These are phyloP conservation scores for Lojkania enalia DNA, from an alignment of 2,329 filamentous ascomycete species.

Conservation along the genomic window DNA sequence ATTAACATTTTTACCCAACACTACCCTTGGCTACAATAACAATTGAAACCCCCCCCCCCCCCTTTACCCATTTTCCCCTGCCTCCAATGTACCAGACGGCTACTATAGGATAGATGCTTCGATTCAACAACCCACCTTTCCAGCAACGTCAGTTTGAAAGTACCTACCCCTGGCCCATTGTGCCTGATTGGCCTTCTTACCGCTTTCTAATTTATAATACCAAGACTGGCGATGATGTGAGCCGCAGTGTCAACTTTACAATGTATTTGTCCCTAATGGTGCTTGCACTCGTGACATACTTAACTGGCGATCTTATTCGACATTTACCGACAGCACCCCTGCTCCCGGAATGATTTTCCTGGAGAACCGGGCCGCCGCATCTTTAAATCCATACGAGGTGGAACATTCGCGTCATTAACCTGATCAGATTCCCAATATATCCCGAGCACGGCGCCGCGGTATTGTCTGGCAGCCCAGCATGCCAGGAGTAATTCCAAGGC, in stretches of 20 bases:
- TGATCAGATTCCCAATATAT: slow-evolving; percentile 29
- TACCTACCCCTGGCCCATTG: too few relatives aligned
- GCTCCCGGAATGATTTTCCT: slow-evolving; percentile 28
- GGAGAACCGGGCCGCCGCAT: slow-evolving; percentile 37
- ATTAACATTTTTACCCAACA: slow-evolving; percentile 8
- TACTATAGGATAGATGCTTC: too few relatives aligned
- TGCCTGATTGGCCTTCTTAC: too few relatives aligned
- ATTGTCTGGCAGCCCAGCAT: slow-evolving; percentile 9
- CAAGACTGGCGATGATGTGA: too few relatives aligned
- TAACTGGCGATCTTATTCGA: slow-evolving; percentile 28
- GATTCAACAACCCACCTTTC: too few relatives aligned
- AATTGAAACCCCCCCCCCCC: too few relatives aligned
- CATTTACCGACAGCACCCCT: slow-evolving; percentile 18
- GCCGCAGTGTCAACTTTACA: too few relatives aligned
- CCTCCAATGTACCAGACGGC: too few relatives aligned
- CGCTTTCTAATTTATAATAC: too few relatives aligned
- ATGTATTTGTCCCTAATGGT: neutral
- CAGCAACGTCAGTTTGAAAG: too few relatives aligned
- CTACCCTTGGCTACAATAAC: too few relatives aligned
- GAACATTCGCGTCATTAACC: slow-evolving; percentile 29
- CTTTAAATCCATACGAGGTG: slow-evolving; percentile 26
- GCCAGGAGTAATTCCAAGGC: slow-evolving; percentile 10
- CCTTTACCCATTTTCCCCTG: too few relatives aligned
- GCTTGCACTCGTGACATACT: slow-evolving; percentile 13
- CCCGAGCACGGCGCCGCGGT: slow-evolving; percentile 12